These are phyloP conservation scores for Cucurbita argyrosperma DNA, from an alignment of 306 rosid species.

Conservation along the genomic window DNA sequence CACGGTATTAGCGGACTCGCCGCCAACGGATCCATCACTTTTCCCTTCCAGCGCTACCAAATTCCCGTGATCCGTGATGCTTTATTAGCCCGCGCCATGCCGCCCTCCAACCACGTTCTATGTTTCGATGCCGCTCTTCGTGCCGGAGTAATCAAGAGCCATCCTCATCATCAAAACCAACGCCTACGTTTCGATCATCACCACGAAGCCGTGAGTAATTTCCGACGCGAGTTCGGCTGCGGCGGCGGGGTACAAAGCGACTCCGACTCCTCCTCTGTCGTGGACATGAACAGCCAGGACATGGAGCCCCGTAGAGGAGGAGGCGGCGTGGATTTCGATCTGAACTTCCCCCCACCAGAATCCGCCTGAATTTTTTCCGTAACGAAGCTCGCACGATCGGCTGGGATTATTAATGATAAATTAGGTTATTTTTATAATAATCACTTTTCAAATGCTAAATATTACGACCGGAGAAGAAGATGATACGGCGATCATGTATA, in stretches of 20 bases:
- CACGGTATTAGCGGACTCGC: conserved; percentile 10
- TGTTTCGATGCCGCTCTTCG: conserved; percentile 26
- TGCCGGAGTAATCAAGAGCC: conserved; percentile 19
- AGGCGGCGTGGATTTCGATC: conserved; percentile 17
- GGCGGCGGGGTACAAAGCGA: conserved; percentile 25
- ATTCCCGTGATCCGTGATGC: neutral
- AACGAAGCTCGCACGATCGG: neutral
- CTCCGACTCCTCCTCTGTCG: conserved; percentile 33
- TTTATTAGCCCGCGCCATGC: conserved; percentile 4
- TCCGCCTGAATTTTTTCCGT: conserved; percentile 14
- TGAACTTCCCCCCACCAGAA: conserved; percentile 31
- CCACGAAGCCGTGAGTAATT: conserved; percentile 7
- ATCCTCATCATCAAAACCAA: conserved; percentile 5
- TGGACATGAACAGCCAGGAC: conserved; percentile 16
- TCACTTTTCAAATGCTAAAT: neutral
- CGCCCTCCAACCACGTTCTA: conserved; percentile 13
- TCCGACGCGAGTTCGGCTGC: neutral
- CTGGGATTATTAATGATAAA: conserved; percentile 2
- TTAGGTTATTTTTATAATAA: neutral
- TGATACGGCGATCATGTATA: conserved; percentile 14
- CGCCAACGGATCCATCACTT: conserved; percentile 12
- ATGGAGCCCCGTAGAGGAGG: conserved; percentile 8
- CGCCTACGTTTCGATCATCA: conserved; percentile 9
- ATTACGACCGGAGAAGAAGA: neutral
- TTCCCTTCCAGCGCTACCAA: conserved; percentile 30